phyloP scores from a whole-genome alignment of 2,329 filamentous ascomycete genomes.

The Zopfia rhizophila region DNA sequence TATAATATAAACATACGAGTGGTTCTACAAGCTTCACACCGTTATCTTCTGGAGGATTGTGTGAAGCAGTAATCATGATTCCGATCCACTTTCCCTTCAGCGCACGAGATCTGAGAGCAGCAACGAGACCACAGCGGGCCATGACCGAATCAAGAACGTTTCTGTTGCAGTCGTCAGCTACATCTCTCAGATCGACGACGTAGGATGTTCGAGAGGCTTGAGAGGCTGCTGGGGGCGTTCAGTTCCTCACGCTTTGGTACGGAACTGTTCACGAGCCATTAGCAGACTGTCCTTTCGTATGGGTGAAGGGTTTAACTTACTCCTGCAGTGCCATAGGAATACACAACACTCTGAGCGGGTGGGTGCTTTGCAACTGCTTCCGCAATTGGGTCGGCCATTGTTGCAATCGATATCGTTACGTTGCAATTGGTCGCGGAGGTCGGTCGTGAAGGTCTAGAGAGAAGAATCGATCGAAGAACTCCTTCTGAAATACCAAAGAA shows the following conservation, averaged over 20 bases:
- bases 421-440: slow-evolving; percentile 4
- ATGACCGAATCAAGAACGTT: slow-evolving; percentile 91
- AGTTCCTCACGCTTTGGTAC: slow-evolving; percentile 72
- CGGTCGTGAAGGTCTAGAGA: background rate
- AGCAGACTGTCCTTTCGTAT: slow-evolving; percentile 27
- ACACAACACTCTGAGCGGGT: slow-evolving; percentile 48
- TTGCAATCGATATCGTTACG: background rate
- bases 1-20: slow-evolving; percentile 66
- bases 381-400: slow-evolving; percentile 45
- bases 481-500: background rate
- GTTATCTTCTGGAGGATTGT: slow-evolving; percentile 72
- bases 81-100: slow-evolving; percentile 91
- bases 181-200: slow-evolving; percentile 38
- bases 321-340: slow-evolving; percentile 55
- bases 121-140: slow-evolving; percentile 90
- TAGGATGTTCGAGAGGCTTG: slow-evolving; percentile 37
- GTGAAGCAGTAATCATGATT: slow-evolving; percentile 77
- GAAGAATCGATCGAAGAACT: background rate
- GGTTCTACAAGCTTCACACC: slow-evolving; percentile 89
- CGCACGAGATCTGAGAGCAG: slow-evolving; percentile 88
- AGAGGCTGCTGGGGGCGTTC: slow-evolving; percentile 9
- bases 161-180: slow-evolving; percentile 56
- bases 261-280: slow-evolving; percentile 61
- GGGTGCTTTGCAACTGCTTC: slow-evolving; percentile 48
- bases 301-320: slow-evolving; percentile 55